phyloP scores from a whole-genome alignment of 2,329 filamentous ascomycete genomes.

The Neobulgaria alba region DNA sequence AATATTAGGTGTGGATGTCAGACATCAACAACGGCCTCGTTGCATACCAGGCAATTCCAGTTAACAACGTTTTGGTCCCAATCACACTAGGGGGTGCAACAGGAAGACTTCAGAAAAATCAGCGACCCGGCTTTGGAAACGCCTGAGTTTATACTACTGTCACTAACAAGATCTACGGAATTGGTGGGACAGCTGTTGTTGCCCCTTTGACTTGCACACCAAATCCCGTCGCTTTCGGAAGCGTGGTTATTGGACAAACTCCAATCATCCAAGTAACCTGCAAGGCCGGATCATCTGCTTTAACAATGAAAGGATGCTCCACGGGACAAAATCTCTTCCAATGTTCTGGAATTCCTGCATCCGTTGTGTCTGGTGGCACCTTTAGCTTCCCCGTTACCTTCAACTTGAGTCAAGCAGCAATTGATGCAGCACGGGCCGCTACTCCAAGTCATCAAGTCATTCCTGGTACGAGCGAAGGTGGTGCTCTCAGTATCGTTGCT shows the following conservation, averaged over 20 bases:
- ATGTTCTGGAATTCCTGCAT: constrained; percentile 2
- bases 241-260: not conserved
- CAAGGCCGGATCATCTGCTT: constrained; percentile 2
- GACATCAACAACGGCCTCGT: constrained; percentile 35
- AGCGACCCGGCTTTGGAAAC: constrained; percentile 46
- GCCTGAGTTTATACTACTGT: constrained; percentile 44
- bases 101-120: too few relatives aligned
- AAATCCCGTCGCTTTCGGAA: constrained; percentile 3
- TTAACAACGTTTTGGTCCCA: constrained; percentile 33
- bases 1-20: constrained; percentile 7
- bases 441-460: not conserved
- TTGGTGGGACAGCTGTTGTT: not conserved
- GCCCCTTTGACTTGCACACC: constrained; percentile 5
- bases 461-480: not conserved
- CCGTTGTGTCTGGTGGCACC: constrained; percentile 1
- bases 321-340: not conserved
- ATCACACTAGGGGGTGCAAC: constrained; percentile 39
- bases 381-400: constrained; percentile 4
- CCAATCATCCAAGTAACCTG: constrained; percentile 3
- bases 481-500: not conserved
- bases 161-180: constrained; percentile 19
- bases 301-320: constrained; percentile 1
- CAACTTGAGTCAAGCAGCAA: constrained; percentile 4
- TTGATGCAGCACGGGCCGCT: not conserved
- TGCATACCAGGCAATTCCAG: constrained; percentile 42